A percentile compares a stretch with the other conserved stretches of the same genome.
phyloP scores from a whole-genome alignment of 192 early-diverging fungal species.

The Coemansia sp. region DNA sequence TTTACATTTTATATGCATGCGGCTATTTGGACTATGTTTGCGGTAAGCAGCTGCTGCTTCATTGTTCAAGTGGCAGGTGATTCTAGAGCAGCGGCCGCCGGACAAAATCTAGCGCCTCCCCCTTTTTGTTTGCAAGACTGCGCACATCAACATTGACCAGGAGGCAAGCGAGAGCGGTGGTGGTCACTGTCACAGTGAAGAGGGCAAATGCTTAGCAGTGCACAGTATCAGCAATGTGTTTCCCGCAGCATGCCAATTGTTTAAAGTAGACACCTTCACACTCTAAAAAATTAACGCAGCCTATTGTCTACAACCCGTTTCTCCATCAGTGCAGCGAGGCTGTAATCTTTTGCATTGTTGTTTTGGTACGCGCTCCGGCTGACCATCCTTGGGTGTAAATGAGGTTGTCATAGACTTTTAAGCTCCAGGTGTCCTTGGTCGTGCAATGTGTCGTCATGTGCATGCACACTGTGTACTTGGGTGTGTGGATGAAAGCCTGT shows the following conservation, averaged over 20 bases:
- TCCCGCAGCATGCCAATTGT: slow-evolving; percentile 4
- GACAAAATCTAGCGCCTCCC: slow-evolving; percentile 7
- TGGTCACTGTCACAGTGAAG: not conserved
- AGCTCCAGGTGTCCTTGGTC: not conserved
- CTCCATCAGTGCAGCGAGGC: not conserved
- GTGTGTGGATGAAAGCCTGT: not conserved
- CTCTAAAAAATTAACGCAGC: slow-evolving; percentile 4
- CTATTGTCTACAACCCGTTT: not conserved
- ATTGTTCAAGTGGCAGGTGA: slow-evolving; percentile 3
- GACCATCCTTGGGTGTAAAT: not conserved
- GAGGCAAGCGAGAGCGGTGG: not conserved
- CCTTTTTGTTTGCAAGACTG: not conserved
- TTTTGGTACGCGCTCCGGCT: not conserved
- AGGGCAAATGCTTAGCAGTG: not conserved
- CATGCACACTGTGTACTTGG: not conserved
- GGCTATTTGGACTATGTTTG: slow-evolving; percentile 6
- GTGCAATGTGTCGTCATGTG: not conserved
- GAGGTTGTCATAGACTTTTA: not conserved
- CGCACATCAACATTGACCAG: not conserved
- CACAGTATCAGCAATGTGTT: not conserved
- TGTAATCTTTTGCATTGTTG: not conserved
- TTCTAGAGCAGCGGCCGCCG: slow-evolving; percentile 1
- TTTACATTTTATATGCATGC: slow-evolving; percentile 18
- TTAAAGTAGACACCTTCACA: not conserved
- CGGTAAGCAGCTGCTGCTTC: not conserved